Base-by-base conservation (phyloP, 768 basidiomycete genomes). In the Guyanaporus albipodus region DNA sequence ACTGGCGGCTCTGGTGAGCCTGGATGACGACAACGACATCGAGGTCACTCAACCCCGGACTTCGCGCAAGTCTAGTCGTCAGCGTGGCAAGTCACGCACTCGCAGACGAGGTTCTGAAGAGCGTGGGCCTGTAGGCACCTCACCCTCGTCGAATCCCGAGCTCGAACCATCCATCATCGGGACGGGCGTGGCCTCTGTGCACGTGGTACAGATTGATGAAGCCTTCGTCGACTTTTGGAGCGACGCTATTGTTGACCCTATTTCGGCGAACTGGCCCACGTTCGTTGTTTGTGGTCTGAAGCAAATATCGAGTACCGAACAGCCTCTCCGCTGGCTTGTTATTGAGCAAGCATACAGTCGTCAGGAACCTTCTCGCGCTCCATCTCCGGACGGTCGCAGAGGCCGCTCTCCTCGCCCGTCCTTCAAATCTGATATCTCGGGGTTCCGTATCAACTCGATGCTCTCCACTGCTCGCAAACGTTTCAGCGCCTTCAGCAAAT, bases 171-270 rank as follows among this genome's bases (percentile, higher is more conserved):
- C 47, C 33, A 41, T 63, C 18, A 4, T 65, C 50, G 68, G 74
- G 18, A 72, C 73, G 0, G 62, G 66, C 8, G 63, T 83, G 10
- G 66, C 72, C 12, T 64, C 64, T 2, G 56, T 65, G 8, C 56
- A 57, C 8, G 53, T 78, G 28, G 66, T 82, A n/a, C 74, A 80
- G 49, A 58, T 91, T 10, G 88, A 91, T 56, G 87, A 90, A 56
- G 85, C 87, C 1, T 90, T 91, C 61, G 67, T 89, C 44, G 87
- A 91, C 62, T 88, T 88, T 60, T 90, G 87, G 86, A 76, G 73
- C 41, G 87, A 91, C 57, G 76, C 85, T 2, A 59, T 89, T 26
- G 67, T 82, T 14, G 87, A 91, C 56, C 79, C 85, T 15, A 75
- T 87, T 47, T 70, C 83, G 0, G 62, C 72, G 1, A 63, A 68